A percentile compares a stretch with the other conserved stretches of the same genome.
Conservation (phyloP, 179 eudicot genomes). For the Amaranthus tricolor region DNA sequence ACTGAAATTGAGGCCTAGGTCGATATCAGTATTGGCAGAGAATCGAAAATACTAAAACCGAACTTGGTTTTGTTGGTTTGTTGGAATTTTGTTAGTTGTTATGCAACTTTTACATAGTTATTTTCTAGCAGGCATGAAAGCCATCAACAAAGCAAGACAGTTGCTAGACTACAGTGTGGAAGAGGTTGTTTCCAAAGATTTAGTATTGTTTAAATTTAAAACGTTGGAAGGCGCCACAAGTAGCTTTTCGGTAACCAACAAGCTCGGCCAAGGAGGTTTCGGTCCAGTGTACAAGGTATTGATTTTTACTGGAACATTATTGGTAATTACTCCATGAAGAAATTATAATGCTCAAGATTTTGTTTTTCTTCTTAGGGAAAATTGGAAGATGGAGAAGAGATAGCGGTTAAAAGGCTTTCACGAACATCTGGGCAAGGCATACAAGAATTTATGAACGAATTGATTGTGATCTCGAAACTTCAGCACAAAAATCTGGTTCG, state of each 20-base stretch:
- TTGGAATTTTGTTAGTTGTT: not conserved
- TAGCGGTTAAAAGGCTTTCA: no score
- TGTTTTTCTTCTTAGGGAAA: no score
- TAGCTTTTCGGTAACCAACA: conserved; percentile 14
- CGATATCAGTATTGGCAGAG: not conserved
- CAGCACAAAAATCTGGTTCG: no score
- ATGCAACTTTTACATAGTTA: not conserved
- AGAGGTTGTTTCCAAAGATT: not conserved
- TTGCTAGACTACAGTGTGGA: not conserved
- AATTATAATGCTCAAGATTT: no score
- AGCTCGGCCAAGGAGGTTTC: conserved; percentile 33
- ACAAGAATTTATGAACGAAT: no score
- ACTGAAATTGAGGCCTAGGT: no score
- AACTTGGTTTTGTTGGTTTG: not conserved
- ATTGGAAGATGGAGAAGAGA: not conserved
- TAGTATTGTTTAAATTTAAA: conserved; percentile 20
- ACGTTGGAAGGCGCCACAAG: conserved; percentile 21
- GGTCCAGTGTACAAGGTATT: conserved; percentile 36
- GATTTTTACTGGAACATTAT: not conserved
- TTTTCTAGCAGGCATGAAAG: not conserved
- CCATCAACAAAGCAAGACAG: not conserved
- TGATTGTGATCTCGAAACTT: no score
- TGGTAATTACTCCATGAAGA: no score
- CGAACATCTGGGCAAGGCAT: no score
- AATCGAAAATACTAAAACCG: not conserved